These are phyloP conservation scores for Macrolepiota fuliginosa DNA, from an alignment of 768 basidiomycete species.

Conservation along the genomic window DNA sequence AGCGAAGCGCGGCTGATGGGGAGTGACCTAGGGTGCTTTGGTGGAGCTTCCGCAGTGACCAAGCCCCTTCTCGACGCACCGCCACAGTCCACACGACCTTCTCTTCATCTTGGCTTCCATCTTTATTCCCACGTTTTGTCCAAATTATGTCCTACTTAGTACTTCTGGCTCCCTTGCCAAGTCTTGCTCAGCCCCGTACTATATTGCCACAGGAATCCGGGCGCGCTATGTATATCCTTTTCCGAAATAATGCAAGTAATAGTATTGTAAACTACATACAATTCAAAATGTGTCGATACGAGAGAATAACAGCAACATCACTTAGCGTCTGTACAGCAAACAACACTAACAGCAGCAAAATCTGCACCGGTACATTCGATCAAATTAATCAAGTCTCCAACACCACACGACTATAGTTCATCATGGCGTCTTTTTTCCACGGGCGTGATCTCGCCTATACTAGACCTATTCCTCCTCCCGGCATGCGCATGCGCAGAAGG, in stretches of 20 bases:
- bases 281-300: neutral
- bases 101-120: neutral
- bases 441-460: conserved; percentile 42
- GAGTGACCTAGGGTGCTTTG: neutral
- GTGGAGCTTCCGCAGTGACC: conserved; percentile 7
- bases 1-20: neutral
- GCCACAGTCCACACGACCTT: neutral
- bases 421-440: conserved; percentile 21
- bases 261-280: neutral
- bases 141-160: neutral
- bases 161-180: neutral
- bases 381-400: neutral
- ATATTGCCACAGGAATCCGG: neutral
- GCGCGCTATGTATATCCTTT: neutral
- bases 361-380: neutral
- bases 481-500: conserved; percentile 41
- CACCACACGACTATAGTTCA: neutral
- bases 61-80: neutral
- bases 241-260: neutral
- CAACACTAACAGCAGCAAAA: neutral
- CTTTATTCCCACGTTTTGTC: neutral
- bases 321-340: neutral
- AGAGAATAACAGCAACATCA: neutral
- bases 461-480: conserved; percentile 51
- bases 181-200: neutral